Base-by-base conservation (phyloP, 352 stramenopile species). In the Blastocystis sp. region DNA sequence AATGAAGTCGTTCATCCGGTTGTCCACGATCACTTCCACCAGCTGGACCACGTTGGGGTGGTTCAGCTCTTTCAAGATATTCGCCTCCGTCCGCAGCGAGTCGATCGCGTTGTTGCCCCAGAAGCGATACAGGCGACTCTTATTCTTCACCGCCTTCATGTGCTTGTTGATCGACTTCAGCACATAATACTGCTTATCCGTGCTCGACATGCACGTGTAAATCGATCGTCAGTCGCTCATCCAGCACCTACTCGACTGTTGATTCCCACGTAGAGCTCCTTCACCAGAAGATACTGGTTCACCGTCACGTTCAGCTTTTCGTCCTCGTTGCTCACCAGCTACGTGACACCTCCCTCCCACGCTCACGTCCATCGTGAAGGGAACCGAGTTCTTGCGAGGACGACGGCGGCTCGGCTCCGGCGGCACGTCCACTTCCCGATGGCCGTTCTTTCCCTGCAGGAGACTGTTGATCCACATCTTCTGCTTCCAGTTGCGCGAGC, bases 11-110 rank as follows among this genome's bases (percentile, higher is more conserved):
- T 81, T 81, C 69, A 81, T 81, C 34, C 42, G 61, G 40, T 81
- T 81, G 51, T 95, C 92, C 64, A 94, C 92, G 29, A 95, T 94
- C 4, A 94, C 91, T 85, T 95, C 92, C 11, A 94, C 90, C 48
- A 95, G 90, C 84, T 92, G 90, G 63, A 95, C 92, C 21, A 95
- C 91, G 77, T 95, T 95, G 38, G 87, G 90, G 75, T 94, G 91
- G 84, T 93, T 93, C 11, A 95, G 89, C 61, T 94, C 94, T 88
- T 94, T 94, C 91, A 95, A 93, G 79, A 95, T 95, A 8, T 91
- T 92, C 18, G 94, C 91, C 86, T 95, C 92, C 11, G 90, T 91
- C 29, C 69, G 69, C 24, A 81, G 29, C 1, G 61, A 72, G n/a
- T 81, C 69, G 36, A 81, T 81, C 14, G 69, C 69, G 42, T 81